phyloP scores from a whole-genome alignment of 169 alveolate species.

The Toxoplasma gondii region DNA sequence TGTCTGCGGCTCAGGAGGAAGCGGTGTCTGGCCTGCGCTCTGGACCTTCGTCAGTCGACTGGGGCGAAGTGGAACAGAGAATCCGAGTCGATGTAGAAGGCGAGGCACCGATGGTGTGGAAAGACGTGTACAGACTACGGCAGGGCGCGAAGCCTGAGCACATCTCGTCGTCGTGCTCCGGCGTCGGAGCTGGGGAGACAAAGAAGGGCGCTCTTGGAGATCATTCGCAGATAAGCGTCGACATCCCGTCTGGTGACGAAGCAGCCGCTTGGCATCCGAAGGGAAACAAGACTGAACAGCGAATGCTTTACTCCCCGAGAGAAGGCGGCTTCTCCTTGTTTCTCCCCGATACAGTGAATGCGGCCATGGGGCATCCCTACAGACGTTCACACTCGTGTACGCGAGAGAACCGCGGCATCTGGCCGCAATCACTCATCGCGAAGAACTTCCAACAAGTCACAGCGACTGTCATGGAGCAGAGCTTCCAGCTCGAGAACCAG shows the following conservation, averaged over 20 bases:
- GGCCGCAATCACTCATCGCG: constrained; percentile 25
- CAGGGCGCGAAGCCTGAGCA: background rate
- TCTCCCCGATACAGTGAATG: background rate
- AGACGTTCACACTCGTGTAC: constrained; percentile 15
- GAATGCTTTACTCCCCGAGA: background rate
- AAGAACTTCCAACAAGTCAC: background rate
- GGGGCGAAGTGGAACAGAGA: background rate
- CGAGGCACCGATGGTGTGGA: constrained; percentile 29
- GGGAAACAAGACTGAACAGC: background rate
- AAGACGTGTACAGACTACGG: background rate
- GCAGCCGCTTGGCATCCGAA: background rate
- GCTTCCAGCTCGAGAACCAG: background rate
- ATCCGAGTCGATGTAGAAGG: constrained; percentile 2
- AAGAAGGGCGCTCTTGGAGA: too few species aligned
- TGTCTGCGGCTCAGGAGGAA: background rate
- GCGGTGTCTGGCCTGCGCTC: background rate
- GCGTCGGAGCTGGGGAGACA: background rate
- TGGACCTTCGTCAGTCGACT: background rate
- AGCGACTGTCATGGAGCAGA: background rate
- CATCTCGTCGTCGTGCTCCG: background rate
- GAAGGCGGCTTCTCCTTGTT: background rate
- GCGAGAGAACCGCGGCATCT: background rate
- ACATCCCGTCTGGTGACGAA: too few species aligned
- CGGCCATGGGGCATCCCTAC: background rate
- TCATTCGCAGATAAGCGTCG: too few species aligned